These are phyloP conservation scores for Pseudogymnoascus sp. DNA, from an alignment of 2,329 filamentous ascomycete genomes.

Conservation along the genomic window DNA sequence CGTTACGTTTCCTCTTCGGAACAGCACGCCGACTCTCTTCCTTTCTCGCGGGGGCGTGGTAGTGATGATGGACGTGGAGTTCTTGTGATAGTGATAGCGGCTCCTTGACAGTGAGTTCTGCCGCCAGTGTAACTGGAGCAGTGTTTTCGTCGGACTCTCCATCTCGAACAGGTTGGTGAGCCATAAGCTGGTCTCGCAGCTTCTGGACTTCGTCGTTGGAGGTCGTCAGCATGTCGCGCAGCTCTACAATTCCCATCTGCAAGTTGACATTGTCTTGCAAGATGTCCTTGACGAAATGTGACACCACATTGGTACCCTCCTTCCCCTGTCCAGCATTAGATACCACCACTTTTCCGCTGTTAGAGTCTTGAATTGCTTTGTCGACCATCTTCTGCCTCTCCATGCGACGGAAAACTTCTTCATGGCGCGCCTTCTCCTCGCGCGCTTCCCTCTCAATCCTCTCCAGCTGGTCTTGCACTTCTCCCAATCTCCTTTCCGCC, in stretches of 20 bases:
- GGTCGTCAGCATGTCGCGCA: conserved; percentile 80
- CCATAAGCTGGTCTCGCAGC: conserved; percentile 70
- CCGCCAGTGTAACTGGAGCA: conserved; percentile 51
- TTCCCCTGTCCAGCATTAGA: conserved; percentile 55
- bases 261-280: conserved; percentile 91
- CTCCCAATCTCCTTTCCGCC: conserved; percentile 69
- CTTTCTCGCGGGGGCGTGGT: conserved; percentile 60
- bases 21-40: conserved; percentile 42
- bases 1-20: conserved; percentile 66
- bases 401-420: conserved; percentile 73
- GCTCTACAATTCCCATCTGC: conserved; percentile 82
- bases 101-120: conserved; percentile 56
- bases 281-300: conserved; percentile 91
- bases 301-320: conserved; percentile 65
- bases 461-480: conserved; percentile 82
- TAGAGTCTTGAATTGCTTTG: conserved; percentile 72
- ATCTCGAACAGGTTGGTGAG: conserved; percentile 62
- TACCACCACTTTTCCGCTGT: conserved; percentile 48
- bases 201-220: conserved; percentile 92
- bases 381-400: conserved; percentile 78
- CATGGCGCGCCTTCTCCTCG: conserved; percentile 73
- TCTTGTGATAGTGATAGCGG: conserved; percentile 52
- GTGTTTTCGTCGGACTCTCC: conserved; percentile 27
- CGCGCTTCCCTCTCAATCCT: conserved; percentile 76
- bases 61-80: conserved; percentile 90